Conservation (phyloP, 257 asterid species). For the Petunia axillaris region DNA sequence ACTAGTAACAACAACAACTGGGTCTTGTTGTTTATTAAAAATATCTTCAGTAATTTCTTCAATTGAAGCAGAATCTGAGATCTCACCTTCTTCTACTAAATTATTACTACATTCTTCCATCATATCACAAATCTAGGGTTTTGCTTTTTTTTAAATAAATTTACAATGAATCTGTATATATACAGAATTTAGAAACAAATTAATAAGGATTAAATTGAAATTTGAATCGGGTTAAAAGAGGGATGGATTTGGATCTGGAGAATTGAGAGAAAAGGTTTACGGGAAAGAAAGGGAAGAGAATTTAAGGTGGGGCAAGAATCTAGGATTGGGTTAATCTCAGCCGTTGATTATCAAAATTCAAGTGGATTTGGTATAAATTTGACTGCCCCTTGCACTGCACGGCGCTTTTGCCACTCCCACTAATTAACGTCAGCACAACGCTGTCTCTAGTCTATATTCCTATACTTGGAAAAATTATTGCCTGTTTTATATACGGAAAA, state of each 20-base stretch:
- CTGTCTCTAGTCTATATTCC: neutral
- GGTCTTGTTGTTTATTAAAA: slow-evolving; percentile 44
- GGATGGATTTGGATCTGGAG: slow-evolving; percentile 6
- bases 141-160: slow-evolving; percentile 29
- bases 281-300: slow-evolving; percentile 7
- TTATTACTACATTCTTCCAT: slow-evolving; percentile 56
- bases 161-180: neutral
- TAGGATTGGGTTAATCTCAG: slow-evolving; percentile 22
- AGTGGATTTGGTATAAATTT: slow-evolving; percentile 1
- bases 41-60: slow-evolving; percentile 78
- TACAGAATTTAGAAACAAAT: neutral
- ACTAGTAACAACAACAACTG: slow-evolving; percentile 25
- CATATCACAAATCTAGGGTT: slow-evolving; percentile 44
- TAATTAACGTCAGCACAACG: neutral
- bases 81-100: slow-evolving; percentile 90
- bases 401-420: no score
- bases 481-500: no score
- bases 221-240: neutral
- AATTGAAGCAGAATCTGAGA: slow-evolving; percentile 83
- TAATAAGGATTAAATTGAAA: neutral
- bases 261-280: neutral
- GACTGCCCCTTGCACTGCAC: neutral
- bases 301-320: slow-evolving; percentile 26
- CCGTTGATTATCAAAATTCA: slow-evolving; percentile 28
- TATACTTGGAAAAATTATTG: no score